Percentiles rank a stretch among this genome's conserved stretches.
Evolutionary conservation across 208 protist genomes (phyloP).

Genomic region (Trypanosoma theileri): DNA sequence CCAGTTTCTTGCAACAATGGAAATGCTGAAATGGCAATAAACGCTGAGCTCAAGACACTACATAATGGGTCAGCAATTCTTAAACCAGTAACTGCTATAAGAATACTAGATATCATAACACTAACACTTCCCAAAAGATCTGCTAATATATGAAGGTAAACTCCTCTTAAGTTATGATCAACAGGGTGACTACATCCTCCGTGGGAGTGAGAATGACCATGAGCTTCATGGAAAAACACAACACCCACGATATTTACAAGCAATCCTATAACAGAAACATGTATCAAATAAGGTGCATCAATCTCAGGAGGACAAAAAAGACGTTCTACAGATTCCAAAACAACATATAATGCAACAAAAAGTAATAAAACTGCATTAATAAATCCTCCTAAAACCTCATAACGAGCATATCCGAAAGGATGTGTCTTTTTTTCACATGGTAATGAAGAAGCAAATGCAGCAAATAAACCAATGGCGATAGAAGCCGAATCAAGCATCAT

Average conservation of each 20-base stretch:
- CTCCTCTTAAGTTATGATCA: slow-evolving; percentile 83
- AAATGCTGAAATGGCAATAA: slow-evolving; percentile 76
- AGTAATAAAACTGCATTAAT: slow-evolving; percentile 84
- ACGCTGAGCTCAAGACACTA: slow-evolving; percentile 57
- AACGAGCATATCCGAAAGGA: slow-evolving; percentile 82
- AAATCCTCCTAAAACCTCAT: slow-evolving; percentile 85
- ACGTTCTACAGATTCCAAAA: slow-evolving; percentile 78
- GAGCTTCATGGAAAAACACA: slow-evolving; percentile 79
- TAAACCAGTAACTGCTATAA: slow-evolving; percentile 60
- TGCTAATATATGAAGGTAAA: slow-evolving; percentile 89
- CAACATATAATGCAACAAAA: slow-evolving; percentile 75
- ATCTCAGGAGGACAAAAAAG: slow-evolving; percentile 81
- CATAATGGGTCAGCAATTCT: slow-evolving; percentile 80
- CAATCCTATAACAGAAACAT: slow-evolving; percentile 77
- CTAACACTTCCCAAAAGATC: slow-evolving; percentile 85
- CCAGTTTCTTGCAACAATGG: slow-evolving; percentile 79
- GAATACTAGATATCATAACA: slow-evolving; percentile 78
- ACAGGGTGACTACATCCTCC: slow-evolving; percentile 36
- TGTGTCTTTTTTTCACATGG: slow-evolving; percentile 71
- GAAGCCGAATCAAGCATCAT: slow-evolving; percentile 97
- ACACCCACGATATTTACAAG: slow-evolving; percentile 85
- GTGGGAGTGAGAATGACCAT: slow-evolving; percentile 52
- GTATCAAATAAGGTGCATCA: slow-evolving; percentile 69
- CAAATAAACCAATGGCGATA: slow-evolving; percentile 92
- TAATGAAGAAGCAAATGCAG: slow-evolving; percentile 90